A percentile compares a stretch with the other conserved stretches of the same genome.
Evolutionary conservation across 306 rosid species (phyloP).

Genomic region (Herpetospermum pedunculosum): DNA sequence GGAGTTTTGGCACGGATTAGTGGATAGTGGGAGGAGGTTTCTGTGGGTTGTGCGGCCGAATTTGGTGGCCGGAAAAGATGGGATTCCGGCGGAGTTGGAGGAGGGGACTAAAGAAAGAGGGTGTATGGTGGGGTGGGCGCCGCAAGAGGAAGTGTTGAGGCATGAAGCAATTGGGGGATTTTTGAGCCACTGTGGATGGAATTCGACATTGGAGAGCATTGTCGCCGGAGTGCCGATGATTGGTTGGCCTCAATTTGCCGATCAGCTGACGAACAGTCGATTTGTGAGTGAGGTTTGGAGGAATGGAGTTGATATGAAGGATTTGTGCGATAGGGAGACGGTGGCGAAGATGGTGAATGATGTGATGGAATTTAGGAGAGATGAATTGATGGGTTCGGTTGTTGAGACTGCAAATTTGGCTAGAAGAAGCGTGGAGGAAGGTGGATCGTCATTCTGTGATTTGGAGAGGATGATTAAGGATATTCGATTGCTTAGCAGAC

Average conservation of each 20-base stretch:
- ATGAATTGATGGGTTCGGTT: constrained; percentile 11
- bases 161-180: constrained; percentile 41
- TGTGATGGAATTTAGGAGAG: constrained; percentile 14
- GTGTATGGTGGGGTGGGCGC: constrained; percentile 38
- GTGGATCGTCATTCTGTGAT: constrained; percentile 18
- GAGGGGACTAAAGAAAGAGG: constrained; percentile 29
- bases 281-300: constrained; percentile 23
- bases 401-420: constrained; percentile 12
- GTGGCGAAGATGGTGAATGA: constrained; percentile 20
- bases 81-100: constrained; percentile 13
- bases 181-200: constrained; percentile 35
- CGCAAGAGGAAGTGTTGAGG: constrained; percentile 39
- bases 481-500: background rate
- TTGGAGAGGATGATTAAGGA: constrained; percentile 14
- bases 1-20: constrained; percentile 49
- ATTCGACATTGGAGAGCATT: constrained; percentile 23
- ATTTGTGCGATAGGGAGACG: constrained; percentile 7
- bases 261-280: constrained; percentile 21
- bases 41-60: constrained; percentile 40
- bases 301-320: constrained; percentile 30
- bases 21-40: constrained; percentile 29
- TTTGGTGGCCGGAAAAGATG: background rate
- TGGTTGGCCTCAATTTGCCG: constrained; percentile 18
- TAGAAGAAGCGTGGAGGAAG: constrained; percentile 4
- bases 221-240: constrained; percentile 18